These are phyloP conservation scores for Triticum aestivum DNA, from an alignment of 176 grass and related monocot genomes.

Conservation along the genomic window DNA sequence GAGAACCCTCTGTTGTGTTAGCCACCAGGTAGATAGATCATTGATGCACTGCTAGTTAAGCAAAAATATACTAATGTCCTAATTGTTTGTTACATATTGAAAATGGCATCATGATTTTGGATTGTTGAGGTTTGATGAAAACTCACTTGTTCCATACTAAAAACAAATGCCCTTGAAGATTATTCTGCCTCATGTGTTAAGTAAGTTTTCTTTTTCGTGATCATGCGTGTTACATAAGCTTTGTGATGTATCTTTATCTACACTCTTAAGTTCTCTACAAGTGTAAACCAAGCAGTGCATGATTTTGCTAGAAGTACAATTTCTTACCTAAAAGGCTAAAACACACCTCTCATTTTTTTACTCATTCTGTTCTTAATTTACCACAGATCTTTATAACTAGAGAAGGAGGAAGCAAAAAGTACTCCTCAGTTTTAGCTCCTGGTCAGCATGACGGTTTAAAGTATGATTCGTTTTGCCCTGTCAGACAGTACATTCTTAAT, in stretches of 20 bases:
- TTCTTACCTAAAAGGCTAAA: background rate
- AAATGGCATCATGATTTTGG: constrained; percentile 20
- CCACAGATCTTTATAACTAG: constrained; percentile 84
- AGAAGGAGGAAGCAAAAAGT: constrained; percentile 84
- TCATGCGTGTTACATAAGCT: background rate
- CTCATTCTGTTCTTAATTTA: background rate
- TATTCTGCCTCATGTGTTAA: background rate
- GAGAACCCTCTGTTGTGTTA: background rate
- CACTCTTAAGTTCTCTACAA: background rate
- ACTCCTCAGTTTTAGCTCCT: constrained; percentile 85
- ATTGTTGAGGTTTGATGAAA: background rate
- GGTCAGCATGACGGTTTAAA: constrained; percentile 81
- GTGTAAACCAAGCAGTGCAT: background rate
- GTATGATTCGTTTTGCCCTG: constrained; percentile 38
- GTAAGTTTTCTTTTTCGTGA: constrained; percentile 2
- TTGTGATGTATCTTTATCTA: background rate
- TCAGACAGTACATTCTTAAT: background rate
- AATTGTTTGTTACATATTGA: background rate
- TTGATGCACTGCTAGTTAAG: background rate
- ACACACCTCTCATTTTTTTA: background rate
- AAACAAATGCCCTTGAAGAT: background rate
- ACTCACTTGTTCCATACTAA: background rate
- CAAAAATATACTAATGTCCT: background rate
- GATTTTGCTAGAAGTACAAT: constrained; percentile 1
- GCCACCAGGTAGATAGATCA: background rate